Evolutionary conservation across 352 stramenopile species (phyloP), one percentile per base, ranked within the genome.

Genomic region (Globisporangium nagaii): DNA sequence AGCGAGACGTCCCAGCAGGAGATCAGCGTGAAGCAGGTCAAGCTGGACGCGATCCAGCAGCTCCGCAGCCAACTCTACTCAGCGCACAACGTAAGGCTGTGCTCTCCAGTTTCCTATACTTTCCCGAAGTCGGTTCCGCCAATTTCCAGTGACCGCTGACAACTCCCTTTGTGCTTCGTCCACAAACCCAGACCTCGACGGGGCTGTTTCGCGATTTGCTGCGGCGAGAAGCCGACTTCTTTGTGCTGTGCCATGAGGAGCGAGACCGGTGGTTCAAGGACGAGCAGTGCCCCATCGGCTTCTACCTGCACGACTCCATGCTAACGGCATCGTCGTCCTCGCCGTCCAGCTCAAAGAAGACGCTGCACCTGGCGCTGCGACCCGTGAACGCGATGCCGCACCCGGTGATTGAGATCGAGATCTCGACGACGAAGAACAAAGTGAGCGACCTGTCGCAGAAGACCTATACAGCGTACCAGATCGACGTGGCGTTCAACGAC

Each of bases 391-490:
- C 56, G 35, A 88, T 90, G 77, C 83, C 83, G 4, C 71, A 78
- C 12, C 79, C 83, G 17, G 82, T 66, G 20, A 64, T 91, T 22
- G 51, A 86, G 39, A 49, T 93, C 15, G 56, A 56, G 1, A 90
- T 93, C 41, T 61, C 73, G 0, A 52, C 59, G n/a, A 86, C 75
- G n/a, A 84, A 84, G 53, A 89, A 68, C 58, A 89, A 86, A 63
- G 62, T 89, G 22, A 93, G 83, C 54, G 83, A 93, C 53, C 60
- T 93, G 0, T 88, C 82, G 3, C 75, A 88, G 45, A 73, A 75
- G 9, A 59, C 65, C 25, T 93, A 86, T 56, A 93, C 82, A 1
- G 62, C 62, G 30, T 93, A 93, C 61, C 50, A 73, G 36, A 78
- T 93, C 47, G 73, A 88, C 40, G 69, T 93, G 15, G 50, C 62